phyloP scores from a whole-genome alignment of 1,139 yeast genomes.

The Lodderomyces elongisporus region DNA sequence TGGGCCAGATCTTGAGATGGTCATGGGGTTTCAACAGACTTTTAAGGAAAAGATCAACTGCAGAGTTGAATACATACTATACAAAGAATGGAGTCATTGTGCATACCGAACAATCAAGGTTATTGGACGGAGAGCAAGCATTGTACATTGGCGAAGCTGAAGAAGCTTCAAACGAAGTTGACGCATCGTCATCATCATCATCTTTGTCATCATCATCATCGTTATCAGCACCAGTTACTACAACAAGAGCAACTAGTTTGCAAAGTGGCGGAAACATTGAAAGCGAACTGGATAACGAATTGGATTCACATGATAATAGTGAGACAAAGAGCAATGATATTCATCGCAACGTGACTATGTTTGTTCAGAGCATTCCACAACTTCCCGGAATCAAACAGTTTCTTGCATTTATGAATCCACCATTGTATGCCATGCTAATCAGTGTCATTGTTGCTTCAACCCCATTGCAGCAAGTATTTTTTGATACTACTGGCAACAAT shows the following conservation, averaged over 20 bases:
- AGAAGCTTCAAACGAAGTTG: constrained; percentile 12
- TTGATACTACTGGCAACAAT: constrained; percentile 33
- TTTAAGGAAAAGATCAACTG: constrained; percentile 46
- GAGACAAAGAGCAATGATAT: background rate
- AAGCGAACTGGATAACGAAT: constrained; percentile 2
- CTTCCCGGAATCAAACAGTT: constrained; percentile 20
- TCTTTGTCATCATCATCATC: background rate
- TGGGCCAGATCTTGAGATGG: constrained; percentile 83
- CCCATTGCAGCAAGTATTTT: constrained; percentile 66
- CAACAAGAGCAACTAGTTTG: background rate
- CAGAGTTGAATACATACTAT: constrained; percentile 34
- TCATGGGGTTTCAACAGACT: constrained; percentile 87
- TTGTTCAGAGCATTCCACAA: constrained; percentile 4
- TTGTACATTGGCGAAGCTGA: constrained; percentile 8
- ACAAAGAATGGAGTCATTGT: constrained; percentile 12
- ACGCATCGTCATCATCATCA: constrained; percentile 2
- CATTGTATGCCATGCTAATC: constrained; percentile 84
- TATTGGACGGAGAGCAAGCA: constrained; percentile 9
- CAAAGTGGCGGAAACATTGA: constrained; percentile 3
- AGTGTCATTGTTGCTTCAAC: constrained; percentile 82
- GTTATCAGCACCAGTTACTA: background rate
- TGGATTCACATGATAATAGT: background rate
- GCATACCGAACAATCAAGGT: constrained; percentile 11
- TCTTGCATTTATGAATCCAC: constrained; percentile 79
- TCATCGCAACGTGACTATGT: background rate